Evolutionary conservation across 1,284 basidiomycete genomes (phyloP), one percentile per base, ranked within the genome.

Genomic region (Fistulinella cinereoalba): DNA sequence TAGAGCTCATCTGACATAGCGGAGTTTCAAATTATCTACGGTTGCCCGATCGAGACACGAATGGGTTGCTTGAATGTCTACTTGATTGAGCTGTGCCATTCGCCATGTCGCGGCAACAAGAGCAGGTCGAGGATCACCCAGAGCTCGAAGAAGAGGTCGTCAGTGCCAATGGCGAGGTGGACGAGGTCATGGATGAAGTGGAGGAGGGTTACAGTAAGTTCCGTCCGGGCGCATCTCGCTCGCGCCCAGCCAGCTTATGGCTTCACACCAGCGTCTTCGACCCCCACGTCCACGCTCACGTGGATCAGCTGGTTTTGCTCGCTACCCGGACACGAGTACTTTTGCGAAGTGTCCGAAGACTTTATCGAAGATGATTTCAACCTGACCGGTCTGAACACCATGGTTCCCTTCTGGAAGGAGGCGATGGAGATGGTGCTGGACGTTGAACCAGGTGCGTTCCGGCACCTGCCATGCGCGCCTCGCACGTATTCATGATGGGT

Each of bases 361-460:
- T 99, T 98, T 68, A 99, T 99, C 68, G 97, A 99, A 67, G 97
- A 99, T 71, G 97, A 99, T 67, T 99, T 99, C 74, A 99, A 99
- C 72, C 75, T 99, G 44, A 99, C 97, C 1, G 97, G 97, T 2
- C 72, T 99, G 55, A 95, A 94, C 65, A 80, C 83, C 16, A 87
- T 97, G 78, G 95, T 99, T 25, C 88, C 97, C 9, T 99, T 99
- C 66, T 99, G 97, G 92, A 95, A 97, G 70, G 97, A 99, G 69
- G 97, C 97, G 23, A 87, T 99, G 82, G 97, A 99, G 73, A 99
- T 99, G 97, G 94, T 99, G n/a, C 72, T 99, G 50, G 97, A 99
- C 70, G 96, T 99, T 43, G 97, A 99, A 72, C 92, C 97, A 72
- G 93, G 93, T 94, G 68, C 67, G 84, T 59, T 37, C 15, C n/a